Conservation (phyloP, 768 basidiomycete genomes). For the Sarcomyxa edulis region DNA sequence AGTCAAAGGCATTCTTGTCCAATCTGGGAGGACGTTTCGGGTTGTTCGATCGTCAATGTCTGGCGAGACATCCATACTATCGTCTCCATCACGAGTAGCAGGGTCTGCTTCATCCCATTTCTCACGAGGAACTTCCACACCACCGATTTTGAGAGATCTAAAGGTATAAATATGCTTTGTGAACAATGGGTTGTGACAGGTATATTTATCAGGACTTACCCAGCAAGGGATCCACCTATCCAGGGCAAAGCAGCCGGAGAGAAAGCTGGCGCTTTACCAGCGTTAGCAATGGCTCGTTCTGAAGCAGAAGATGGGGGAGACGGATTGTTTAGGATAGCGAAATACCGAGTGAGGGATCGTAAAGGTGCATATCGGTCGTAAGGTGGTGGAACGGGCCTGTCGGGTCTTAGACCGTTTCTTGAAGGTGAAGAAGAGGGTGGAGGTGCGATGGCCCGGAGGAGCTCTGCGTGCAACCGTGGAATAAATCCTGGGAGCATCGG, state of each 20-base stretch:
- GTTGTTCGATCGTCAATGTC: conserved; percentile 28
- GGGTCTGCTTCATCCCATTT: conserved; percentile 75
- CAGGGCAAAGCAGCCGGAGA: conserved; percentile 76
- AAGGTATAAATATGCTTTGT: conserved; percentile 2
- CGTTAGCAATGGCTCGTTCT: conserved; percentile 51
- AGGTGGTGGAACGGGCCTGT: conserved; percentile 34
- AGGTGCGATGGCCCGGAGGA: conserved; percentile 56
- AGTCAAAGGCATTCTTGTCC: conserved; percentile 66
- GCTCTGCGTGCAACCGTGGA: conserved; percentile 75
- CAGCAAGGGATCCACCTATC: conserved; percentile 92
- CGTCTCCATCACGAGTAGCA: conserved; percentile 36
- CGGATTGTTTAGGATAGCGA: conserved; percentile 86
- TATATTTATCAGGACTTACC: conserved; percentile 51
- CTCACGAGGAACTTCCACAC: conserved; percentile 76
- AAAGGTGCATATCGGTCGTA: conserved; percentile 77
- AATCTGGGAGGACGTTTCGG: conserved; percentile 65
- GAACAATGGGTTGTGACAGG: no score
- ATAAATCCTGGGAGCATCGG: conserved; percentile 92
- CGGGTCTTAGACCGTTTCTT: conserved; percentile 30
- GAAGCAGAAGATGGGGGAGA: conserved; percentile 47
- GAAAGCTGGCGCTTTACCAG: conserved; percentile 87
- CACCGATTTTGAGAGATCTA: conserved; percentile 84
- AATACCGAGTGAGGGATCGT: conserved; percentile 62
- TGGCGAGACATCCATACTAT: conserved; percentile 29
- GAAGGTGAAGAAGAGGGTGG: conserved; percentile 23